phyloP scores from a whole-genome alignment of 2,329 filamentous ascomycete genomes.

The Biscogniauxia sp. region DNA sequence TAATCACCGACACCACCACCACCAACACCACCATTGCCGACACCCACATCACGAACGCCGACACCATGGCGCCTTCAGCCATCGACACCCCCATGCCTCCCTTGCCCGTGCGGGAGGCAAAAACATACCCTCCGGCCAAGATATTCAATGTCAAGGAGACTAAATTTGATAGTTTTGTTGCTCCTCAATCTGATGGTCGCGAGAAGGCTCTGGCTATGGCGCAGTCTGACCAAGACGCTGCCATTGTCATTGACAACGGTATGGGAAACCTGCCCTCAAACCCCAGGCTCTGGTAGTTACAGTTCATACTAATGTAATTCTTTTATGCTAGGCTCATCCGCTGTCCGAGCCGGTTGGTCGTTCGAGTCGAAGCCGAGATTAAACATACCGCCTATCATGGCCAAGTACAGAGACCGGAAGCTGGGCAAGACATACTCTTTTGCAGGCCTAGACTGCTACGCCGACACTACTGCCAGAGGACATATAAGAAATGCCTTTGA shows the following conservation, averaged over 20 bases:
- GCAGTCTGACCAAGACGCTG: slow-evolving; percentile 54
- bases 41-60: neutral
- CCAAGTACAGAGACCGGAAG: slow-evolving; percentile 93
- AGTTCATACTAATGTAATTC: slow-evolving; percentile 10
- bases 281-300: neutral
- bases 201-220: slow-evolving; percentile 66
- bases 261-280: slow-evolving; percentile 19
- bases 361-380: slow-evolving; percentile 83
- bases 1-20: neutral
- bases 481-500: slow-evolving; percentile 93
- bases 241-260: slow-evolving; percentile 99
- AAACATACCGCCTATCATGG: slow-evolving; percentile 82
- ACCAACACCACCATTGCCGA: slow-evolving; percentile 5
- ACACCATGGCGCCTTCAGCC: slow-evolving; percentile 52
- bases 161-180: slow-evolving; percentile 55
- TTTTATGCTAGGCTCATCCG: slow-evolving; percentile 67
- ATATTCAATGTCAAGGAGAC: slow-evolving; percentile 63
- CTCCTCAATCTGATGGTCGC: slow-evolving; percentile 65
- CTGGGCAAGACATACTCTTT: slow-evolving; percentile 89
- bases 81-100: slow-evolving; percentile 42
- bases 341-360: slow-evolving; percentile 92
- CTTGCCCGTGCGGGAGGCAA: slow-evolving; percentile 40
- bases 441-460: slow-evolving; percentile 87
- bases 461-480: slow-evolving; percentile 86
- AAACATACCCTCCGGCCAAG: slow-evolving; percentile 51